Conservation (phyloP, 140 eudicot genomes). For the Flaveria floridana region DNA sequence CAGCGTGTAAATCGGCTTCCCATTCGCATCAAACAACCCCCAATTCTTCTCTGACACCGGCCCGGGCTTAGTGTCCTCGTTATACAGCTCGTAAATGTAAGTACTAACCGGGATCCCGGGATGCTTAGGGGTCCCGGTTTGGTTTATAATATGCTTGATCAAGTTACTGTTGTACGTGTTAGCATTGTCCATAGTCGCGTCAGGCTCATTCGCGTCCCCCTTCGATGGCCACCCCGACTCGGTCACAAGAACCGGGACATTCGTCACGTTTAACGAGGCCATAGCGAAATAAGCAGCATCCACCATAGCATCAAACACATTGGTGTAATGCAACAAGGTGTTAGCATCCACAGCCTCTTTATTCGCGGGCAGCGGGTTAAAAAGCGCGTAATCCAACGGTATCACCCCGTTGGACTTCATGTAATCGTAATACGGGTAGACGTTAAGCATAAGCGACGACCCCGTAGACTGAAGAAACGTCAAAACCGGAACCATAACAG, state of each 20-base stretch:
- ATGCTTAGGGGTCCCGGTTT: conserved; percentile 91
- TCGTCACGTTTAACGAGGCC: conserved; percentile 71
- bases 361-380: conserved; percentile 76
- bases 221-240: conserved; percentile 98
- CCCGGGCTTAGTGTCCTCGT: conserved; percentile 71
- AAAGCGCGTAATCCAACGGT: conserved; percentile 88
- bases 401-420: conserved; percentile 77
- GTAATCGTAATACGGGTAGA: conserved; percentile 85
- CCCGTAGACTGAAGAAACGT: conserved; percentile 75
- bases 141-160: conserved; percentile 64
- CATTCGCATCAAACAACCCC: conserved; percentile 81
- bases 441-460: conserved; percentile 74
- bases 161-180: conserved; percentile 89
- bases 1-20: conserved; percentile 64
- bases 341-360: conserved; percentile 94
- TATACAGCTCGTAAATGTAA: conserved; percentile 91
- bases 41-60: conserved; percentile 78
- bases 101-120: conserved; percentile 82
- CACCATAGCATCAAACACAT: conserved; percentile 85
- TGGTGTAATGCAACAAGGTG: conserved; percentile 76
- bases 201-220: conserved; percentile 76
- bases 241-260: conserved; percentile 75
- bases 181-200: conserved; percentile 85
- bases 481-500: conserved; percentile 68
- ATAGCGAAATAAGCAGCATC: conserved; percentile 96